Base-by-base conservation (phyloP, 257 asterid genomes). In the Scutellaria baicalensis region DNA sequence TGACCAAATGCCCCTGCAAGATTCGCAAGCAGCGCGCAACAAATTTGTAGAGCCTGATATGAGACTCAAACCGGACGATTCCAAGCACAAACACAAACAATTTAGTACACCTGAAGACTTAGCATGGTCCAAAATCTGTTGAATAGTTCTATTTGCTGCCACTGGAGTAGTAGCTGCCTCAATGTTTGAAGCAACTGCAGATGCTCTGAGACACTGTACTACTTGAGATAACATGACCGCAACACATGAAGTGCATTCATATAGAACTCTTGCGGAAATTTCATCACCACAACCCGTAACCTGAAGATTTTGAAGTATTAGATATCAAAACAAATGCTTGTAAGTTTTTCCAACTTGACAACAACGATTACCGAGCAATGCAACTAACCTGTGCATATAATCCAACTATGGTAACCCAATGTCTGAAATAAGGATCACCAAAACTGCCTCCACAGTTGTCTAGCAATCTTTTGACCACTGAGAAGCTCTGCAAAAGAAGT, bases 1-100 rank as follows among this genome's bases (percentile, higher is more conserved):
- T 57, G 84, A 86, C 97, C 96, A 89, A 78, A 81, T 81, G 48
- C 88, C 95, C 79, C 90, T 78, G 83, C 96, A 94, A 66, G 92
- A 92, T 84, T 94, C 99, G 78, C 90, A 92, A 52, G 96, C 96
- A 84, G 96, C 96, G 79, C 95, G 89, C 81, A 89, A 68, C 81
- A 89, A 80, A 83, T 76, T 81, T 68, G 96, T 88, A 52, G 99
- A 89, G 67, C 96, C 97, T 76, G 97, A 86, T 80, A 86, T 85
- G 78, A 86, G 88, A 80, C 90, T 90, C 71, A 82, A 71, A 68
- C 99, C 99, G 59, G 91, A 94, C 50, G 95, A 82, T 76, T 86
- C 96, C 86, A 94, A 78, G 89, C 96, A 86, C 79, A 81, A 74
- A 77, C 86, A 87, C 80, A 94, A 74, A 69, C 71, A 75, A 72